Evolutionary conservation across 139 green algal species (phyloP).

Genomic region (Eudorina sp.): DNA sequence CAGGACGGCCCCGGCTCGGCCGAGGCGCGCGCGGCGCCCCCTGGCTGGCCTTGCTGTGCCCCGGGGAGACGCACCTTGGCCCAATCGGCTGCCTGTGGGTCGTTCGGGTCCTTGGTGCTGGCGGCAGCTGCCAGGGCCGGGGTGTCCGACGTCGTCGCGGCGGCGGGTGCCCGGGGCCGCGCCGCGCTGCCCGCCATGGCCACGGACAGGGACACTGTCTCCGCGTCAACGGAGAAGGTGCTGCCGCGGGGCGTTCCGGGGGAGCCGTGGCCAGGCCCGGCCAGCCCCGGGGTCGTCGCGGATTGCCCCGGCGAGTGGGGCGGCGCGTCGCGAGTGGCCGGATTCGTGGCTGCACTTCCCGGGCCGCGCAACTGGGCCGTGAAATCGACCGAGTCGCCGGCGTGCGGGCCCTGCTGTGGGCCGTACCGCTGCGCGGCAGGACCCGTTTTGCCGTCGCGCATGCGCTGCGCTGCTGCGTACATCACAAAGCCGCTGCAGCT

Average conservation of each 20-base stretch:
- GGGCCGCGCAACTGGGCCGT: background rate
- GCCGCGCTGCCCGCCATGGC: background rate
- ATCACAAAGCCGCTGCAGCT: background rate
- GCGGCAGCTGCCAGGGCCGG: background rate
- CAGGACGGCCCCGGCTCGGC: background rate
- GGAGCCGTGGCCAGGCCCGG: background rate
- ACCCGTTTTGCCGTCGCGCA: background rate
- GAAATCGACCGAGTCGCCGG: background rate
- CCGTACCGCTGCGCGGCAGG: background rate
- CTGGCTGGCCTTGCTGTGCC: no score
- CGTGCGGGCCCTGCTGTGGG: background rate
- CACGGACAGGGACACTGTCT: slow-evolving; percentile 25
- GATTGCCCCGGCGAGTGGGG: no score
- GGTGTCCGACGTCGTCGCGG: background rate
- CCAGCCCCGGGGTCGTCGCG: background rate
- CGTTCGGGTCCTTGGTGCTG: background rate
- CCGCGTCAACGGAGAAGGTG: slow-evolving; percentile 24
- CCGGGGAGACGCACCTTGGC: background rate
- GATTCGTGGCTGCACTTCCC: no score
- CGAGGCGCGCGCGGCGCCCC: no score
- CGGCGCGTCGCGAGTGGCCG: no score
- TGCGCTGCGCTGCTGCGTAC: background rate
- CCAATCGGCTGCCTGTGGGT: background rate
- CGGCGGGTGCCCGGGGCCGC: slow-evolving; percentile 1
- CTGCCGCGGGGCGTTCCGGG: background rate